phyloP scores from a whole-genome alignment of 768 basidiomycete species.

The Tricholoma hemisulphureum region DNA sequence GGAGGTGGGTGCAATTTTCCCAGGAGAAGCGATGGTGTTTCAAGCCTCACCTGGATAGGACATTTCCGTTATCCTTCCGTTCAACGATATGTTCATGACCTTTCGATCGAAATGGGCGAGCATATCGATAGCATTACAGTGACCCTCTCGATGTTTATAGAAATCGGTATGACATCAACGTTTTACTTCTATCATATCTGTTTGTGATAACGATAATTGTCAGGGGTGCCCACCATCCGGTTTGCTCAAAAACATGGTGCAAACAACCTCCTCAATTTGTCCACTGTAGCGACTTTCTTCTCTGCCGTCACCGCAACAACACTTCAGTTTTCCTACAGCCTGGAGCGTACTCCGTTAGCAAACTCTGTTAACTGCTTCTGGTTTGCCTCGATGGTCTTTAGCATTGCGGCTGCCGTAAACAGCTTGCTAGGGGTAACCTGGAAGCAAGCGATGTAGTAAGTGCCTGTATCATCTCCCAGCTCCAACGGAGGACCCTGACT shows the following conservation, averaged over 20 bases:
- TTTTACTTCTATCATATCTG: background rate
- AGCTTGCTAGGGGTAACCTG: constrained; percentile 74
- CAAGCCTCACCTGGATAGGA: constrained; percentile 33
- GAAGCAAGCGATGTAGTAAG: constrained; percentile 83
- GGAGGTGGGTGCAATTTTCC: constrained; percentile 37
- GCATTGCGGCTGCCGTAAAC: constrained; percentile 75
- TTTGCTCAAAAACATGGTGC: constrained; percentile 75
- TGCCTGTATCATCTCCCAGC: constrained; percentile 16
- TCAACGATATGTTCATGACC: constrained; percentile 71
- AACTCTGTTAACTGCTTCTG: constrained; percentile 69
- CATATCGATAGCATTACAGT: constrained; percentile 68
- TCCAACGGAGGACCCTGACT: background rate
- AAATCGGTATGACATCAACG: constrained; percentile 53
- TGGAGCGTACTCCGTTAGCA: constrained; percentile 32
- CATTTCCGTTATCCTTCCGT: constrained; percentile 74
- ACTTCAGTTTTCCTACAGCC: constrained; percentile 62
- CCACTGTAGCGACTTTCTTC: constrained; percentile 78
- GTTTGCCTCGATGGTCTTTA: constrained; percentile 75
- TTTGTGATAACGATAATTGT: background rate
- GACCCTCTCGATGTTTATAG: constrained; percentile 71
- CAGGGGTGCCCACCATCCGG: constrained; percentile 74
- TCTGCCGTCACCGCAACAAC: constrained; percentile 74
- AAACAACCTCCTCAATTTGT: constrained; percentile 66
- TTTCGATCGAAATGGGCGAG: constrained; percentile 71
- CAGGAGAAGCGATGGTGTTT: background rate